Base-by-base conservation (phyloP, 495 filamentous ascomycete species). In the Usnea hakonensis region DNA sequence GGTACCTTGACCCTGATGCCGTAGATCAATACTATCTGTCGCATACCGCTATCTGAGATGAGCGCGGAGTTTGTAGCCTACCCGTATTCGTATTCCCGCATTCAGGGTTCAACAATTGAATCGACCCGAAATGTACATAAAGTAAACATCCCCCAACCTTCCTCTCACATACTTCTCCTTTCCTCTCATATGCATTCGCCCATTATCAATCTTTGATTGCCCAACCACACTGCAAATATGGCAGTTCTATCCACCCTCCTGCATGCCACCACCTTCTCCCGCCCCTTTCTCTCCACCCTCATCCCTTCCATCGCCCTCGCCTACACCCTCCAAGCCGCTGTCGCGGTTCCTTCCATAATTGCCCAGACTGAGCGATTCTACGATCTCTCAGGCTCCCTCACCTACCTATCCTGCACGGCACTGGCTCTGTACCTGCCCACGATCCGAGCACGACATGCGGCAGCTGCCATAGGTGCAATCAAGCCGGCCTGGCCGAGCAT, bases 301-400 rank as follows among this genome's bases (percentile, higher is more conserved):
- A 73, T 85, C 30, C 85, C 85, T 16, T 76, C 77, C 63, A 74
- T 87, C 30, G 76, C 76, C 26, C 76, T 84, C 23, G 82, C 69
- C 43, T 71, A 70, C 52, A 54, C 58, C 35, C 58, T 71, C 37
- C 69, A 71, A 67, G 68, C 76, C 32, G 79, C 74, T 55, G 79
- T 79, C 36, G 86, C 81, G 9, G 65, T 86, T 10, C 85, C 85
- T 7, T 85, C 83, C 5, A 83, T 86, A 46, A 58, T 76, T 63
- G 70, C 73, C 46, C 78, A 82, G 66, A 78, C 79, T 16, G 83
- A 87, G 58, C 78, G 79, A 52, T 87, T 85, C 74, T 89, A 84
- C 69, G 86, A 89, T 66, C 73, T 83, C 58, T 86, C 83, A 1
- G 85, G 85, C 64, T 81, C 79, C 4, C 65, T 84, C 5, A 89